Evolutionary conservation across 306 rosid genomes (phyloP), one percentile per base, ranked within the genome.

Genomic region (Acacia confusa): DNA sequence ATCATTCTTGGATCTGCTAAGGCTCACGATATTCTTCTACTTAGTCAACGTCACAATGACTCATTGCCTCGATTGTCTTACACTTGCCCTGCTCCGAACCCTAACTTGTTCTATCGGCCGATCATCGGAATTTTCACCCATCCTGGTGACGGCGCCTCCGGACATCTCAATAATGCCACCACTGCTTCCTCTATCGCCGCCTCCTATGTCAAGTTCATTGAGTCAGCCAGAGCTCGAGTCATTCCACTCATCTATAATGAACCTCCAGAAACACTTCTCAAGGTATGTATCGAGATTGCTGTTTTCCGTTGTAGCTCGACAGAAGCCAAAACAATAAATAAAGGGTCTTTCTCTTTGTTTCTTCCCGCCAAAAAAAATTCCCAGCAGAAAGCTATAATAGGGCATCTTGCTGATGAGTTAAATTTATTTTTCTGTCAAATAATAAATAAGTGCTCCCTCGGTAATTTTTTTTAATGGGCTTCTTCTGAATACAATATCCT

Each of bases 111-210:
- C 32, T 82, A 89, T 79, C 74, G 83, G 9, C 93, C 94, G 52
- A 90, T 91, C 71, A 91, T 91, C 86, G 96, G 96, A 12, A 91
- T 91, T 14, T 70, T 91, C 0, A 85, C 83, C 77, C 96, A 91
- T 13, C 96, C 96, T 27, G 96, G 96, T 7, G 94, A 91, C 41
- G 93, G 96, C 20, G 92, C 92, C 52, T 88, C 96, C 19, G 92
- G 91, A 4, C 85, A 90, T 2, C 88, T 90, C 32, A 84, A 72
- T 73, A 92, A 92, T 81, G 91, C 87, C 52, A 75, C 91, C 28
- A 50, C 43, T 27, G 90, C 85, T 12, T 89, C 97, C 5, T 88
- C 87, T 34, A 88, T 92, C 38, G 91, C 97, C 2, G 92, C 97
- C 22, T 92, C 94, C 1, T 92, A 89, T 44, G 97, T 92, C 12